Evolutionary conservation across 1,284 basidiomycete species (phyloP), one percentile per base, ranked within the genome.

Genomic region (Moesziomyces sp.): DNA sequence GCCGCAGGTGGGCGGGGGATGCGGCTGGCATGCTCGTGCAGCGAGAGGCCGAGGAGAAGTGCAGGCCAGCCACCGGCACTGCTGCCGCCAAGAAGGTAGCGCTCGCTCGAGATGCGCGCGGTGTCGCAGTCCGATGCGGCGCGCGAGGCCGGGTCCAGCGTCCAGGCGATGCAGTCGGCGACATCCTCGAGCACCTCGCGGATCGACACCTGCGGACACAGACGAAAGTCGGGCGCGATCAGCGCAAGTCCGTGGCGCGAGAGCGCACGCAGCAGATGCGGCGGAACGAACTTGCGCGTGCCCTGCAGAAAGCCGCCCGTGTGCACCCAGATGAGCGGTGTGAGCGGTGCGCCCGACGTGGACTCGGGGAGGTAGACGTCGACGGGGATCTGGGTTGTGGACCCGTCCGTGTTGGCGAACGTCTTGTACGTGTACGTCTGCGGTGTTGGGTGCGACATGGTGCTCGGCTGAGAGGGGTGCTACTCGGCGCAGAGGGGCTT

Each of bases 41-140:
- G 56, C 5, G 52, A 50, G 7, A 78, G 60, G 28, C 76, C 76
- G 46, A 76, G 70, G 9, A 78, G 61, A 24, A 76, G 58, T 2
- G 76, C 70, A 7, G 61, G 62, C 76, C 74, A 76, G 26, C 76
- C 76, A 23, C 76, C 76, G 7, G 74, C 76, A 44, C 74, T 76
- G 11, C 62, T 70, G 0, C 76, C 76, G 16, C 69, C 74, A 1
- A 78, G 60, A 18, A 75, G 66, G 55, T 75, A 78, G 30, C 51
- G 58, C 19, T 68, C 56, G 26, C 59, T 50, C 3, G 47, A 14
- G 26, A 76, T 42, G 18, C 55, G 44, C 16, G 61, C 52, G 30
- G 57, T 49, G 34, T 46, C 50, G 52, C 74, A 59, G 28, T 63
- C 64, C 11, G 70, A 59, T n/a, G 47, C 42, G 24, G 64, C 51